A percentile compares a stretch with the other conserved stretches of the same genome.
Evolutionary conservation across 2,329 filamentous ascomycete genomes (phyloP).

Genomic region (Hymenoscyphus occultus): DNA sequence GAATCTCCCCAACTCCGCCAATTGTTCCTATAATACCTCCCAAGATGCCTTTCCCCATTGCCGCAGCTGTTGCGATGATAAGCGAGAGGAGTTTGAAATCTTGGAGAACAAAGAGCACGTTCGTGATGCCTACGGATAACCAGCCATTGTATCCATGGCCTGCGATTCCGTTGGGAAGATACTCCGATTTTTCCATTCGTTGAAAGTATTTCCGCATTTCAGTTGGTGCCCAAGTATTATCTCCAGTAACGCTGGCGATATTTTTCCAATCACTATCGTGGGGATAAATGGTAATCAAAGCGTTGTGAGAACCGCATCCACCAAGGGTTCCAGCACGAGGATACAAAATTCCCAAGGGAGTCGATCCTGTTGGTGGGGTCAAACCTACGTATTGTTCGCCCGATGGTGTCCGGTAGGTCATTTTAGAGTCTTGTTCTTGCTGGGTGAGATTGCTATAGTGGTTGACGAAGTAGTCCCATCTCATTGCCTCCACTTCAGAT

Average conservation of each 20-base stretch:
- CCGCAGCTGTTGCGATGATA: constrained; percentile 21
- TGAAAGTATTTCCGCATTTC: constrained; percentile 17
- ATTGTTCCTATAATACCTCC: constrained; percentile 12
- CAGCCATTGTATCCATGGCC: constrained; percentile 18
- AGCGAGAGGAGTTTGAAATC: constrained; percentile 20
- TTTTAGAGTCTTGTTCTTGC: constrained; percentile 48
- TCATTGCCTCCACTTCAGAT: constrained; percentile 45
- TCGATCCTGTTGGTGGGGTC: constrained; percentile 24
- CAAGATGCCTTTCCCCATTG: constrained; percentile 18
- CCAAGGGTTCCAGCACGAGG: constrained; percentile 31
- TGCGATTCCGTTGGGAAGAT: constrained; percentile 16
- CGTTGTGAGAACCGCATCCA: constrained; percentile 26
- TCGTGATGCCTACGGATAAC: constrained; percentile 8
- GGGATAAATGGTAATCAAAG: constrained; percentile 20
- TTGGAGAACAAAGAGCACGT: constrained; percentile 10
- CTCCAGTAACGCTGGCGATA: constrained; percentile 19
- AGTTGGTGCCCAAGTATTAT: constrained; percentile 17
- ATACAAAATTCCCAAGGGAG: constrained; percentile 28
- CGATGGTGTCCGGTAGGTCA: constrained; percentile 41
- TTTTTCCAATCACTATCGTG: constrained; percentile 22
- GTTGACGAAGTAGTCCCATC: constrained; percentile 53
- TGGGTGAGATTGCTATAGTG: constrained; percentile 47
- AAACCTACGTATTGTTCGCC: constrained; percentile 25
- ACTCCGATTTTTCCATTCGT: constrained; percentile 14
- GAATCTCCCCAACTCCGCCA: constrained; percentile 14